phyloP scores from a whole-genome alignment of 192 early-diverging fungal genomes.

The Coemansia sp. region DNA sequence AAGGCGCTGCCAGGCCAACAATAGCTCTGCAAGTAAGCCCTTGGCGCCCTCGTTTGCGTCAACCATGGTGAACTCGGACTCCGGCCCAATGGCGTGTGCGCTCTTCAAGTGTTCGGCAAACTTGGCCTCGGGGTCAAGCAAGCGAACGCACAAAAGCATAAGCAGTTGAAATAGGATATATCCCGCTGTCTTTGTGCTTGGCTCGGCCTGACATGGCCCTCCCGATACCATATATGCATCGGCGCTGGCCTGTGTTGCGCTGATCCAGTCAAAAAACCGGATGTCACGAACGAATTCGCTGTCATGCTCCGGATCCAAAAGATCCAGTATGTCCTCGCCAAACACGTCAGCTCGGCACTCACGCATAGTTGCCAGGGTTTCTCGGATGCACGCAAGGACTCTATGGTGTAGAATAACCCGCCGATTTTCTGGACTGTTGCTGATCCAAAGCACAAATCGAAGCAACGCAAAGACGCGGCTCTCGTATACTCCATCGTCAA shows the following conservation, averaged over 20 bases:
- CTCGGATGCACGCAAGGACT: background rate
- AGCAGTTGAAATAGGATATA: slow-evolving; percentile 21
- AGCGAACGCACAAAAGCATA: slow-evolving; percentile 13
- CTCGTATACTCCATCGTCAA: background rate
- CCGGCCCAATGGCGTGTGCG: background rate
- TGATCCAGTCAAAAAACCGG: slow-evolving; percentile 29
- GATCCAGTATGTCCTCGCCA: slow-evolving; percentile 1
- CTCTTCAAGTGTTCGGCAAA: slow-evolving; percentile 18
- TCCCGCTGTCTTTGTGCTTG: background rate
- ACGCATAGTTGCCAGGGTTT: slow-evolving; percentile 22
- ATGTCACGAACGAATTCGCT: slow-evolving; percentile 19
- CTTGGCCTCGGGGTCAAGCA: slow-evolving; percentile 33
- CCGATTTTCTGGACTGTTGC: slow-evolving; percentile 20
- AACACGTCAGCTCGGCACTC: slow-evolving; percentile 17
- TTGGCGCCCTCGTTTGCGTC: slow-evolving; percentile 15
- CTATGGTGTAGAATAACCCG: slow-evolving; percentile 38
- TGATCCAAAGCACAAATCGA: slow-evolving; percentile 26
- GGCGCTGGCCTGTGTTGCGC: background rate
- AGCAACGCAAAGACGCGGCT: slow-evolving; percentile 25
- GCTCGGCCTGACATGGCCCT: background rate
- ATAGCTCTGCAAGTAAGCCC: slow-evolving; percentile 16
- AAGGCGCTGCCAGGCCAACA: slow-evolving; percentile 29
- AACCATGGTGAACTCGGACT: slow-evolving; percentile 19
- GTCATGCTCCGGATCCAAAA: background rate
- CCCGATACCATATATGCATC: background rate